A percentile compares a stretch with the other conserved stretches of the same genome.
phyloP scores from a whole-genome alignment of 441 rosid genomes.

The Gossypium lobatum region DNA sequence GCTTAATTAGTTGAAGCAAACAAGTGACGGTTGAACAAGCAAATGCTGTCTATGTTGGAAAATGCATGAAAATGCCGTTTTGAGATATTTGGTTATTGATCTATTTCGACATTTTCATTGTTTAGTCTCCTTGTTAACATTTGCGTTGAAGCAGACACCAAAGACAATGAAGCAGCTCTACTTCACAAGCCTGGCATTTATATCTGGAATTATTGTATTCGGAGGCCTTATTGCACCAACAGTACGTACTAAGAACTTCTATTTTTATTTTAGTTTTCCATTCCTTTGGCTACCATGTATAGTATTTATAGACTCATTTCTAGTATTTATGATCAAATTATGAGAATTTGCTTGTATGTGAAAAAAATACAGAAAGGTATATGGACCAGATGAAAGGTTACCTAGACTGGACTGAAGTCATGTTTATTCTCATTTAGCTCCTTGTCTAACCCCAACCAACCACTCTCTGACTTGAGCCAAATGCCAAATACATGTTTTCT shows the following conservation, averaged over 20 bases:
- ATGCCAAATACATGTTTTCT: neutral
- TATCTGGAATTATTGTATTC: constrained; percentile 68
- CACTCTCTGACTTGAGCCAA: neutral
- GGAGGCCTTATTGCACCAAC: constrained; percentile 94
- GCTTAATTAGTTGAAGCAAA: neutral
- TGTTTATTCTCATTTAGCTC: neutral
- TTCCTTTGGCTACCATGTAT: neutral
- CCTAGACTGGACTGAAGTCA: neutral
- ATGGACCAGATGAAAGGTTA: neutral
- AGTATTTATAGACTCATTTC: neutral
- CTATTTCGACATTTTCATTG: neutral
- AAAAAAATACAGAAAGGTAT: neutral
- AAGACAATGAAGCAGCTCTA: constrained; percentile 82
- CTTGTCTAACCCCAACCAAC: neutral
- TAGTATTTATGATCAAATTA: neutral
- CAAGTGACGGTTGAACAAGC: neutral
- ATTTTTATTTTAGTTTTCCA: neutral
- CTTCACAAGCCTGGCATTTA: constrained; percentile 59
- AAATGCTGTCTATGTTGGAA: neutral
- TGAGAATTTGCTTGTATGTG: neutral
- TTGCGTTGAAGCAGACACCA: constrained; percentile 48
- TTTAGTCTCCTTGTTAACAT: constrained; percentile 11
- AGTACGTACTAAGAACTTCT: constrained; percentile 34
- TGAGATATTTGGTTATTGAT: constrained; percentile 2
- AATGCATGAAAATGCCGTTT: neutral